Evolutionary conservation across 2,329 filamentous ascomycete species (phyloP).

Genomic region (Diaporthe caulivora): DNA sequence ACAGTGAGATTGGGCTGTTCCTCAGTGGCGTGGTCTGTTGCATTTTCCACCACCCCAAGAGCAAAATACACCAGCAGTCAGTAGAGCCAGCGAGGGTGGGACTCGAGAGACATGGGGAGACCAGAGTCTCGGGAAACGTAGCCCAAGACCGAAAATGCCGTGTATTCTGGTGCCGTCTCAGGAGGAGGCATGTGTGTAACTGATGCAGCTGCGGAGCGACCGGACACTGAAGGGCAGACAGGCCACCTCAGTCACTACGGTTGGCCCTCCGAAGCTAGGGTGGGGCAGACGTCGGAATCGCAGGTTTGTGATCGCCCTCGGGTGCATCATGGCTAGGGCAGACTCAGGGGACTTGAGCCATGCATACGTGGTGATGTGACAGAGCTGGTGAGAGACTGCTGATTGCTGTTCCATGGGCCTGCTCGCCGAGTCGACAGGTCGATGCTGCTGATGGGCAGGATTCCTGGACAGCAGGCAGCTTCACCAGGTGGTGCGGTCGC

Average conservation of each 20-base stretch:
- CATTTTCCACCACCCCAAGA: background rate
- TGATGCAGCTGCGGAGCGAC: slow-evolving; percentile 34
- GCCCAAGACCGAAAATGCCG: slow-evolving; percentile 35
- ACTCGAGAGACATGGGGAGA: slow-evolving; percentile 23
- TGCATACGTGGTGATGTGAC: slow-evolving; percentile 18
- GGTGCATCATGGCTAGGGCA: slow-evolving; percentile 24
- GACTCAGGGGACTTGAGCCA: background rate
- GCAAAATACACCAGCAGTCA: background rate
- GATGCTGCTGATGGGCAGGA: slow-evolving; percentile 3
- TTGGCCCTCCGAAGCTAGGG: slow-evolving; percentile 11
- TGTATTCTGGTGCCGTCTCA: slow-evolving; percentile 6
- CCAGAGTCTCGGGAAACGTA: slow-evolving; percentile 24
- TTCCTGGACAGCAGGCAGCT: background rate
- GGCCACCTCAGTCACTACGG: slow-evolving; percentile 12
- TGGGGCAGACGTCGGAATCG: slow-evolving; percentile 18
- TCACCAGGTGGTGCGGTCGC: slow-evolving; percentile 1
- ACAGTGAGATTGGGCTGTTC: slow-evolving; percentile 8
- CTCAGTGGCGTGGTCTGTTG: slow-evolving; percentile 31
- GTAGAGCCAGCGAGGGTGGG: background rate
- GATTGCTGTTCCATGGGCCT: slow-evolving; percentile 11
- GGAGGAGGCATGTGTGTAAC: slow-evolving; percentile 22
- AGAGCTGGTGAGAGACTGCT: slow-evolving; percentile 11
- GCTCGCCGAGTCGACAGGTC: slow-evolving; percentile 4
- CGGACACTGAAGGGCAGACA: slow-evolving; percentile 23
- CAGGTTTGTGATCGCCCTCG: slow-evolving; percentile 33